Evolutionary conservation across 371 early-diverging fungal species (phyloP).

Genomic region (Mortierella sp.): DNA sequence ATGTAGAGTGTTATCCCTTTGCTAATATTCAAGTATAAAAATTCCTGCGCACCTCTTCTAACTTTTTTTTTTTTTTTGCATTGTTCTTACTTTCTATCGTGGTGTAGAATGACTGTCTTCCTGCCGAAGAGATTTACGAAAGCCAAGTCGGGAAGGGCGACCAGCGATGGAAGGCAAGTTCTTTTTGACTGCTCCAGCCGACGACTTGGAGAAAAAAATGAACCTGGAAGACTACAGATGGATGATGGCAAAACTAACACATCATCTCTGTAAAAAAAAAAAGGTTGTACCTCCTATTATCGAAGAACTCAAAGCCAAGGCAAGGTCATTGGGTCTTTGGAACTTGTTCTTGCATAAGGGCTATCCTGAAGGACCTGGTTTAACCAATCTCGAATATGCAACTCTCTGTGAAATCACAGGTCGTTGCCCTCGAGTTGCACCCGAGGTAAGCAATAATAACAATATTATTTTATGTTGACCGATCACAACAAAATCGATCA

Average conservation of each 20-base stretch:
- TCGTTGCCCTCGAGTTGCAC: slow-evolving; percentile 79
- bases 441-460: slow-evolving; percentile 70
- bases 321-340: slow-evolving; percentile 92
- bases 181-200: neutral
- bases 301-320: slow-evolving; percentile 90
- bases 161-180: slow-evolving; percentile 83
- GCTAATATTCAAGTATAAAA: neutral
- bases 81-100: too few relatives aligned
- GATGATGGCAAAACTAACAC: neutral
- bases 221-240: too few relatives aligned
- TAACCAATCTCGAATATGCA: slow-evolving; percentile 95
- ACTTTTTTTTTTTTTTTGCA: too few relatives aligned
- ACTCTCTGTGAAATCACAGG: slow-evolving; percentile 92
- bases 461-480: neutral
- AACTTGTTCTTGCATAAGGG: slow-evolving; percentile 90
- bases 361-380: slow-evolving; percentile 84
- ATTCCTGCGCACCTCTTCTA: too few relatives aligned
- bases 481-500: neutral
- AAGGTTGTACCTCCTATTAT: slow-evolving; percentile 84
- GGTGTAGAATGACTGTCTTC: slow-evolving; percentile 91
- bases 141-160: slow-evolving; percentile 81
- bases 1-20: slow-evolving; percentile 61
- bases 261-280: neutral
- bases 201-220: neutral
- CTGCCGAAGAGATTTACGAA: slow-evolving; percentile 84